Evolutionary conservation across 2,329 filamentous ascomycete genomes (phyloP).

Genomic region (Ophiostoma perfectum): DNA sequence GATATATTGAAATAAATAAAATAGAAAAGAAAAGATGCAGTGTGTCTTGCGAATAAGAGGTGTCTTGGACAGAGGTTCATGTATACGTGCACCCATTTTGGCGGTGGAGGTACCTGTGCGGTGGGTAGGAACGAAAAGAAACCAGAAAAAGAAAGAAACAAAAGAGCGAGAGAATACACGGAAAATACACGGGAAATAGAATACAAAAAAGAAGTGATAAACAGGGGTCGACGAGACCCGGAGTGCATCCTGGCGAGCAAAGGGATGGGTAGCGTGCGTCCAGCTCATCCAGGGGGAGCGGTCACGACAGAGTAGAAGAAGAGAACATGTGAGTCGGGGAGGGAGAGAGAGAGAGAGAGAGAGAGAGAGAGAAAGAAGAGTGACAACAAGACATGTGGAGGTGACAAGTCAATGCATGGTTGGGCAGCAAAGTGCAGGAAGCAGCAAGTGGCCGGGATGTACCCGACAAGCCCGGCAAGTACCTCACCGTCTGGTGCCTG

Average conservation of each 20-base stretch:
- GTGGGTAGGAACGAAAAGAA: background rate
- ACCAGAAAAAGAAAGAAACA: background rate
- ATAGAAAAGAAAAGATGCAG: background rate
- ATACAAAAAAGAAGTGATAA: background rate
- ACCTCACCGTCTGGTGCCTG: background rate
- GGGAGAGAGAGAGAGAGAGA: background rate
- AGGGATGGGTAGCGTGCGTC: slow-evolving; percentile 5
- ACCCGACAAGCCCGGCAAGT: background rate
- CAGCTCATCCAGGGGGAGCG: slow-evolving; percentile 7
- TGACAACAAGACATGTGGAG: slow-evolving; percentile 5
- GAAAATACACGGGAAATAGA: background rate
- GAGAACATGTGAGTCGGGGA: background rate
- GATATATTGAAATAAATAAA: slow-evolving; percentile 7
- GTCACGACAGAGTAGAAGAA: slow-evolving; percentile 9
- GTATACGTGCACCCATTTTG: background rate
- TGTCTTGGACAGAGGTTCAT: background rate
- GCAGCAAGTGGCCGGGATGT: background rate
- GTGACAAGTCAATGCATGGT: background rate
- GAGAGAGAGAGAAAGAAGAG: background rate
- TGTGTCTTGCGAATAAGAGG: background rate
- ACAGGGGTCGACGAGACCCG: slow-evolving; percentile 4
- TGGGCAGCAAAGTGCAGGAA: background rate
- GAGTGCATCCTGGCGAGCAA: background rate
- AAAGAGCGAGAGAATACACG: background rate
- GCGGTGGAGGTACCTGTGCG: background rate